A percentile compares a stretch with the other conserved stretches of the same genome.
Conservation (phyloP, 129 eudicot genomes). For the Saposhnikovia divaricata region DNA sequence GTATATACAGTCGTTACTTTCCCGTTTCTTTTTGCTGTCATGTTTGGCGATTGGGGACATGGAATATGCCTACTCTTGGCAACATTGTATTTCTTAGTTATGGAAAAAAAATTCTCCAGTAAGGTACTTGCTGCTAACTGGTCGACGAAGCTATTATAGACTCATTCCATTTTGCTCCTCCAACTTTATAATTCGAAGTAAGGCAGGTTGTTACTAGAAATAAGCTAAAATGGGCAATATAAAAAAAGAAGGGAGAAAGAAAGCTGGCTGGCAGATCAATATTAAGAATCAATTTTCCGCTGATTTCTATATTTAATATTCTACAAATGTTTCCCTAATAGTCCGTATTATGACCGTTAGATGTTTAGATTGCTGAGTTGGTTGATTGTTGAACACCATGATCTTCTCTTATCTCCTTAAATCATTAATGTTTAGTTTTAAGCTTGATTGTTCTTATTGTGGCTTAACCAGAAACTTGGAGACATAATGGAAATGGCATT, state of each 20-base stretch:
- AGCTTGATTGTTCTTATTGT: slow-evolving; percentile 15
- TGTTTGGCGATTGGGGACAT: slow-evolving; percentile 99
- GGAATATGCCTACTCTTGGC: slow-evolving; percentile 86
- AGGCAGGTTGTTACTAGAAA: no score
- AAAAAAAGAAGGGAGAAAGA: neutral
- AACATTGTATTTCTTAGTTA: slow-evolving; percentile 44
- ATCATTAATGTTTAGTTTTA: neutral
- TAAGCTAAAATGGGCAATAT: neutral
- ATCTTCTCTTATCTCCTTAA: neutral
- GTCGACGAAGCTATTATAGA: neutral
- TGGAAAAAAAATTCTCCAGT: slow-evolving; percentile 69
- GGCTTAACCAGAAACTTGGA: slow-evolving; percentile 76
- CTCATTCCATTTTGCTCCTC: neutral
- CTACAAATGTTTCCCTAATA: neutral
- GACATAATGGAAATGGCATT: slow-evolving; percentile 95
- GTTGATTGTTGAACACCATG: neutral
- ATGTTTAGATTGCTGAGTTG: neutral
- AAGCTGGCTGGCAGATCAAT: neutral
- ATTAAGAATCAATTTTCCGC: neutral
- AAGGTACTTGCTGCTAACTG: slow-evolving; percentile 43
- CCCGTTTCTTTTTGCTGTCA: slow-evolving; percentile 96
- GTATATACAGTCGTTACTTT: slow-evolving; percentile 89
- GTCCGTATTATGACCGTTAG: neutral
- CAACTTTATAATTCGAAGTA: neutral
- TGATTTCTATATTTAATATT: neutral